These are phyloP conservation scores for Saccharomyces hybrid DNA, from an alignment of 1,139 yeast genomes.

Conservation along the genomic window DNA sequence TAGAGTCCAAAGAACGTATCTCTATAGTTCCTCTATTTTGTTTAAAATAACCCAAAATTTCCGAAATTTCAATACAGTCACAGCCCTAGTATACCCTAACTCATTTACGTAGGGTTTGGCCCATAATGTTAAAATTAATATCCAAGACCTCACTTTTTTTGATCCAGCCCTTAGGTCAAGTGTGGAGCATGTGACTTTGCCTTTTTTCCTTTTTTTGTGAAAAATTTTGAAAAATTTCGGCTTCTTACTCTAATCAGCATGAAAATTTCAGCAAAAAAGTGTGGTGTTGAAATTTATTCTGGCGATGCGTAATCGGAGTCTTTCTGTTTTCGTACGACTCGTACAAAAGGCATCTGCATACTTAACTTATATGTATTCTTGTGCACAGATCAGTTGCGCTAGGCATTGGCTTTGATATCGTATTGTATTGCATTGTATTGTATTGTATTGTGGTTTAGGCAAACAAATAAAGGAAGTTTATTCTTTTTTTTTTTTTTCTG, in stretches of 20 bases:
- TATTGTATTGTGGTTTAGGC: neutral
- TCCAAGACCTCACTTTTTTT: too few relatives aligned
- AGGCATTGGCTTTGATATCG: neutral
- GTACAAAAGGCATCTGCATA: neutral
- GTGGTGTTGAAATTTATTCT: neutral
- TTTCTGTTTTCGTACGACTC: neutral
- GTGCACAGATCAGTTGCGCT: neutral
- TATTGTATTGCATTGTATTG: too few relatives aligned
- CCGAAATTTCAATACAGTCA: neutral
- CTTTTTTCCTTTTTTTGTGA: neutral
- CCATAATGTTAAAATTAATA: too few relatives aligned
- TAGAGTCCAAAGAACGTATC: neutral
- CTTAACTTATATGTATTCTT: neutral
- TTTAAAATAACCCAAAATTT: neutral
- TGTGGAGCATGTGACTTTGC: neutral
- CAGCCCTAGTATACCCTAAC: neutral
- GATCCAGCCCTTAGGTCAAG: too few relatives aligned
- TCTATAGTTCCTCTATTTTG: neutral
- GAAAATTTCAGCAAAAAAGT: neutral
- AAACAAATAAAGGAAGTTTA: neutral
- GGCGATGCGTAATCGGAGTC: constrained; percentile 1
- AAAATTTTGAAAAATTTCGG: neutral
- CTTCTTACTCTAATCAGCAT: neutral
- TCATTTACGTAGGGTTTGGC: too few relatives aligned
- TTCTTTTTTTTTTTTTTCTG: neutral